Conservation (phyloP, 805 yeast species). For the Saccharomycopsis sp. region DNA sequence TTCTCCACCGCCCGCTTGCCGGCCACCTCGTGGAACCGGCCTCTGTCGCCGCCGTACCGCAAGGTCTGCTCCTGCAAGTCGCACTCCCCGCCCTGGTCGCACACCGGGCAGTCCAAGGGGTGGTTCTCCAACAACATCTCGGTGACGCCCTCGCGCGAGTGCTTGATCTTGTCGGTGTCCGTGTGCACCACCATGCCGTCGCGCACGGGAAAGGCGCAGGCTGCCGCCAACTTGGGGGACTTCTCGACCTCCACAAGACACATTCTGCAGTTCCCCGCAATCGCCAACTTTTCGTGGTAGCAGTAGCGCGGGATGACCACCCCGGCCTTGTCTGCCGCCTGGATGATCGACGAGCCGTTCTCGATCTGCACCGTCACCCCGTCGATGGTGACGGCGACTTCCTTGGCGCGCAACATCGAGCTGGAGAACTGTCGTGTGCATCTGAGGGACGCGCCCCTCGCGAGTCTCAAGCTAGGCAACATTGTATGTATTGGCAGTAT, state of each 20-base stretch:
- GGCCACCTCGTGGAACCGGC: conserved; percentile 71
- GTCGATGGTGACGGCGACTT: conserved; percentile 53
- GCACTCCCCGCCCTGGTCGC: conserved; percentile 95
- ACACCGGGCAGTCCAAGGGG: conserved; percentile 87
- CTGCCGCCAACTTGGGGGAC: conserved; percentile 84
- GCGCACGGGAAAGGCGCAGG: conserved; percentile 89
- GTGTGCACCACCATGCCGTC: conserved; percentile 85
- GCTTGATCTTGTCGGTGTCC: conserved; percentile 66
- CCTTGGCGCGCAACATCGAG: conserved; percentile 36
- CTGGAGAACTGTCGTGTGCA: conserved; percentile 28
- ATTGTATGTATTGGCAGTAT: too few relatives aligned
- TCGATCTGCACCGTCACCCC: conserved; percentile 72
- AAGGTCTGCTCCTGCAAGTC: conserved; percentile 83
- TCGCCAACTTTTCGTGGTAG: conserved; percentile 83
- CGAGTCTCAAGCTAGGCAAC: not conserved
- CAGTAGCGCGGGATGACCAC: conserved; percentile 84
- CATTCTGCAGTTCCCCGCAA: conserved; percentile 93
- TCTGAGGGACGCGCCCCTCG: not conserved
- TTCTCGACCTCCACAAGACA: conserved; percentile 85
- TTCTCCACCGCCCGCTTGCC: conserved; percentile 90
- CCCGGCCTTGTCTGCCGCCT: conserved; percentile 89
- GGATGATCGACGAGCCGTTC: conserved; percentile 82
- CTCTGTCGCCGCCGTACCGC: conserved; percentile 80
- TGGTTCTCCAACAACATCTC: conserved; percentile 84
- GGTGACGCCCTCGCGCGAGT: conserved; percentile 85